Base-by-base conservation (phyloP, 805 yeast species). In the Kluyveromyces siamensis region DNA sequence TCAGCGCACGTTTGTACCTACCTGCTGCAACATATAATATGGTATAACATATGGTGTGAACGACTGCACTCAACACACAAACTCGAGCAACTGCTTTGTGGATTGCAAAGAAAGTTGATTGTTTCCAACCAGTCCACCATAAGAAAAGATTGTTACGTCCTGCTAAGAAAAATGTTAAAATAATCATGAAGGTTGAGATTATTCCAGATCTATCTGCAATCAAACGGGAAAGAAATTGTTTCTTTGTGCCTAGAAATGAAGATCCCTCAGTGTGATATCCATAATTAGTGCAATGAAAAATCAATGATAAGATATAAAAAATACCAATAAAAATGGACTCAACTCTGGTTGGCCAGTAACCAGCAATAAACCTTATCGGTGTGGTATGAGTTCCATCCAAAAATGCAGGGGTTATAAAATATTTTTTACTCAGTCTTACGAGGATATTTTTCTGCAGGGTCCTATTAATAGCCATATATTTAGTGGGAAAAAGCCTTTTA, bases 21-120 rank as follows among this genome's bases (percentile, higher is more conserved):
- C 47, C 40, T 35, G 39, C 21, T 40, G 17, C 36, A 27, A 45
- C 11, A 25, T 41, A 48, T 37, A 21, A 17, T 47, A 37, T 44
- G 40, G 69, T 53, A 52, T 74, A 75, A 39, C 76, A 74, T 27
- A 73, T 67, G 9, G 75, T 73, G 57, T 84, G 93, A 6, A 81
- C 66, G 30, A 79, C 50, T 10, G 74, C 72, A 48, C 77, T 66
- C 13, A 77, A 50, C n/a, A 75, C 65, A 52, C 72, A 66, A 2
- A 40, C 47, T 8, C 51, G 47, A 10, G 48, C 51, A 37, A 46
- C 27, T 48, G 49, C 45, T 36, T 45, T 48, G 40, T 48, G 51
- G 27, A 44, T 45, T 8, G 40, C 40, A 8, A 41, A 36, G 35
- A 48, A 48, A 2, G 49, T 48, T 17, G 47, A 41, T 27, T 48